Evolutionary conservation across 164 flowering plant genomes (phyloP).

Genomic region (Vitis labrusca): DNA sequence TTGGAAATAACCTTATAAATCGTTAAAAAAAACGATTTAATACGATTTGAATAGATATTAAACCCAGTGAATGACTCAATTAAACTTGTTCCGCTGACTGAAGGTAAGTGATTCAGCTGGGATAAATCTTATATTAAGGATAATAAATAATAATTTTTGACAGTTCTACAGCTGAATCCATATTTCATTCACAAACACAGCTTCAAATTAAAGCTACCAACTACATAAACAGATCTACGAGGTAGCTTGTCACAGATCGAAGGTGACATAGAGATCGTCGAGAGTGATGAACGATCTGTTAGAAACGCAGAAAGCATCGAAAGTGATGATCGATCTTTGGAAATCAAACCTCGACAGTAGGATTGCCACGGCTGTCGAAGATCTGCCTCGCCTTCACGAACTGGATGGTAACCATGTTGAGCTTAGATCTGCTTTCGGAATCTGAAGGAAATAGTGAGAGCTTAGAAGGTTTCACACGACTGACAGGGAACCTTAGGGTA

Average conservation of each 20-base stretch:
- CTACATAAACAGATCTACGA: conserved; percentile 4
- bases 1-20: no score
- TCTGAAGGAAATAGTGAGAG: conserved; percentile 1
- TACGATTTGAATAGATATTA: background rate
- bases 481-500: background rate
- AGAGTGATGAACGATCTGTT: no score
- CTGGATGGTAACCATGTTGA: conserved; percentile 53
- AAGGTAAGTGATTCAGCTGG: background rate
- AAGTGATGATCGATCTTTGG: background rate
- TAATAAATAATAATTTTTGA: no score
- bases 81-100: background rate
- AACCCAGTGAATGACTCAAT: background rate
- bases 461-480: background rate
- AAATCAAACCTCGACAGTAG: conserved; percentile 76
- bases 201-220: background rate
- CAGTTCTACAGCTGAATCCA: no score
- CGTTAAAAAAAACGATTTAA: no score
- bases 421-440: conserved; percentile 22
- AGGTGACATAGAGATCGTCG: no score
- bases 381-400: conserved; percentile 76
- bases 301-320: background rate
- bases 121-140: no score
- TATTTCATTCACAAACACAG: no score
- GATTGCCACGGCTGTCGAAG: conserved; percentile 96
- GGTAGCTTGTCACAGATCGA: background rate